A percentile compares a stretch with the other conserved stretches of the same genome.
Conservation (phyloP, 495 filamentous ascomycete species). For the Aspergillus bertholletiae region DNA sequence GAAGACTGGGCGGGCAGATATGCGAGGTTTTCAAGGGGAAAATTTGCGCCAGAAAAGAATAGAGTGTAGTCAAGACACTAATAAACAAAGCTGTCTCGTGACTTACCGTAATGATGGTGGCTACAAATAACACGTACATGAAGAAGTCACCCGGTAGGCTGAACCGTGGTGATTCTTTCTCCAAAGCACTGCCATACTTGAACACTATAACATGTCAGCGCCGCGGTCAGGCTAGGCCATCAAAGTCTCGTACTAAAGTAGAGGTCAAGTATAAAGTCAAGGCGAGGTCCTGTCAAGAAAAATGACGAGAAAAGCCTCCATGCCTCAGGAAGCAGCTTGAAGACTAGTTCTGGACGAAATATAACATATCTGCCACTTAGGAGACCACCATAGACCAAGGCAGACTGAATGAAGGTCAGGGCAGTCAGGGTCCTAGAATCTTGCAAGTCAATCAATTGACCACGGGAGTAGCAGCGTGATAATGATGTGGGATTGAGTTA, state of each 20-base stretch:
- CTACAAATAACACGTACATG: constrained; percentile 62
- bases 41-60: constrained; percentile 3
- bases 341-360: constrained; percentile 54
- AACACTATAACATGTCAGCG: constrained; percentile 52
- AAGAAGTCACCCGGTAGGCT: constrained; percentile 64
- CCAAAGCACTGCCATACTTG: constrained; percentile 60
- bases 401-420: constrained; percentile 59
- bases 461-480: constrained; percentile 8
- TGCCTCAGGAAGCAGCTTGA: constrained; percentile 63
- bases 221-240: constrained; percentile 7
- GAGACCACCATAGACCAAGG: constrained; percentile 58
- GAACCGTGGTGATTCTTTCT: constrained; percentile 58
- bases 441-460: not conserved
- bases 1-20: constrained; percentile 92
- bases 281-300: constrained; percentile 59
- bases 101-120: constrained; percentile 60
- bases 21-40: constrained; percentile 58
- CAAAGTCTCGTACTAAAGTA: constrained; percentile 63
- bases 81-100: constrained; percentile 1
- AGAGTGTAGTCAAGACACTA: not conserved
- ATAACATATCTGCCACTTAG: constrained; percentile 50
- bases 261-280: constrained; percentile 74
- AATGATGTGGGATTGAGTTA: constrained; percentile 26
- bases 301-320: constrained; percentile 71
- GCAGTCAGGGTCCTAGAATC: constrained; percentile 64